Evolutionary conservation across 306 rosid genomes (phyloP).

Genomic region (Inga laurina): DNA sequence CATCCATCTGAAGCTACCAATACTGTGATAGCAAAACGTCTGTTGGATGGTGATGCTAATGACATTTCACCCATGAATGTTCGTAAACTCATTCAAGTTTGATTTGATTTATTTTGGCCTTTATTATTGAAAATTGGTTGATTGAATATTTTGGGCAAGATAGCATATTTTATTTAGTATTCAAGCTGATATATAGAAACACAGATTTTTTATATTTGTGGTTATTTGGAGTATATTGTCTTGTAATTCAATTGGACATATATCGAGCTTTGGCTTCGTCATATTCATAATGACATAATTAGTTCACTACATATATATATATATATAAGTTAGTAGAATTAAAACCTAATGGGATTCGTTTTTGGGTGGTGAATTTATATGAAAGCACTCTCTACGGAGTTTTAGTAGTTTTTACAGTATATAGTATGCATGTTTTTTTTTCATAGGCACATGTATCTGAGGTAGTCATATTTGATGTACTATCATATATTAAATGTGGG

Average conservation of each 20-base stretch:
- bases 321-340: neutral
- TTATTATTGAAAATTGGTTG: neutral
- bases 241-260: too few species aligned
- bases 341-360: neutral
- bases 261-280: too few species aligned
- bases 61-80: constrained; percentile 61
- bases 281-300: neutral
- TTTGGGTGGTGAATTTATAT: neutral
- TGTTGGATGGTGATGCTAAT: constrained; percentile 46
- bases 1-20: constrained; percentile 76
- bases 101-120: neutral
- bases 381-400: too few species aligned
- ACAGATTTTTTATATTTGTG: too few species aligned
- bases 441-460: too few species aligned
- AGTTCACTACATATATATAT: too few species aligned
- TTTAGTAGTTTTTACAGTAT: too few species aligned
- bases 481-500: too few species aligned
- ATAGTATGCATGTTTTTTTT: too few species aligned
- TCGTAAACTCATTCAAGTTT: constrained; percentile 43
- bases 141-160: neutral
- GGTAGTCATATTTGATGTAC: too few species aligned
- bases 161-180: neutral
- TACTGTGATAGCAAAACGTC: constrained; percentile 47
- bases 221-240: too few species aligned
- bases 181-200: too few species aligned